These are phyloP conservation scores for Spathaspora boniae DNA, from an alignment of 805 yeast species.

Conservation along the genomic window DNA sequence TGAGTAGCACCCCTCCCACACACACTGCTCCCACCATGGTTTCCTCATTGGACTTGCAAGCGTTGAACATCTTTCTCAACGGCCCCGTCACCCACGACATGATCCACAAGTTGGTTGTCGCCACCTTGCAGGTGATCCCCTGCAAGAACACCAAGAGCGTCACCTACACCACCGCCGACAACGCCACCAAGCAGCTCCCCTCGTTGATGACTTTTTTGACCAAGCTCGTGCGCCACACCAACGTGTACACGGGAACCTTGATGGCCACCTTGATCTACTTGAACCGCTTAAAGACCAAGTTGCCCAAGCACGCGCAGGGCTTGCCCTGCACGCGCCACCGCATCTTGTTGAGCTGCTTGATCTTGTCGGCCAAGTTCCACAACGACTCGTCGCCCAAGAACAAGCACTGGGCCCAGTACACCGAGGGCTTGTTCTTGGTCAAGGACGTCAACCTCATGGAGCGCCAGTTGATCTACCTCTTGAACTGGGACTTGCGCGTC, in stretches of 20 bases:
- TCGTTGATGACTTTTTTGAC: constrained; percentile 73
- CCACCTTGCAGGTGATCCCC: constrained; percentile 65
- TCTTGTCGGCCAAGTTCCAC: constrained; percentile 68
- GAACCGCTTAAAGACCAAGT: constrained; percentile 53
- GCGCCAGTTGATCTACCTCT: constrained; percentile 62
- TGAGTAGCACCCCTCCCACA: neutral
- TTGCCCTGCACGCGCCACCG: constrained; percentile 78
- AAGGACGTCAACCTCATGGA: constrained; percentile 80
- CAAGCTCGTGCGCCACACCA: constrained; percentile 67
- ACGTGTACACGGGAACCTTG: constrained; percentile 77
- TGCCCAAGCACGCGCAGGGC: constrained; percentile 73
- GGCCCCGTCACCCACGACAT: constrained; percentile 73
- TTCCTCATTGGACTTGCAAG: constrained; percentile 33
- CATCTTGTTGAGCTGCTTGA: constrained; percentile 69
- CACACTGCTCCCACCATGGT: constrained; percentile 7
- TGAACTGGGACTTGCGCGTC: constrained; percentile 67
- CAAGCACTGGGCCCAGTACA: constrained; percentile 74
- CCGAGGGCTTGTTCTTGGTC: constrained; percentile 65
- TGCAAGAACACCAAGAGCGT: constrained; percentile 40
- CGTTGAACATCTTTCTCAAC: constrained; percentile 54
- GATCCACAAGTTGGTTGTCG: constrained; percentile 65
- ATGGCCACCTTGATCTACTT: constrained; percentile 70
- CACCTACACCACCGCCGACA: constrained; percentile 17
- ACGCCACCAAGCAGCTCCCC: constrained; percentile 48
- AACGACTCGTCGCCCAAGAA: constrained; percentile 79